A percentile compares a stretch with the other conserved stretches of the same genome.
phyloP scores from a whole-genome alignment of 2,329 filamentous ascomycete species.

The Fusarium musae region DNA sequence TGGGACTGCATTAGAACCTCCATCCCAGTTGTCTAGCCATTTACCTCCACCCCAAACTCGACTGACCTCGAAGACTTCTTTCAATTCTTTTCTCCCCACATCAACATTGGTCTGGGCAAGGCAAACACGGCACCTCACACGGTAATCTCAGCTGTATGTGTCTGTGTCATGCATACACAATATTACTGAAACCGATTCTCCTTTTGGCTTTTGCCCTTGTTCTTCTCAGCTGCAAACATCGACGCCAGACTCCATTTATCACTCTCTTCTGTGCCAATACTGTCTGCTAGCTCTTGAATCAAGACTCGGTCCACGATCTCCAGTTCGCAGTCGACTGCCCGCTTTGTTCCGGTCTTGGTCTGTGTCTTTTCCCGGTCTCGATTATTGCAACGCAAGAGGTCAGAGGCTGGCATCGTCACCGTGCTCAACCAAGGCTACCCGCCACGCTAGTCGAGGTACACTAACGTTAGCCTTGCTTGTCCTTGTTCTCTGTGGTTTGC shows the following conservation, averaged over 20 bases:
- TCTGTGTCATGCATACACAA: conserved; percentile 37
- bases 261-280: conserved; percentile 20
- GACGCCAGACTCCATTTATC: conserved; percentile 16
- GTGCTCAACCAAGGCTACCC: conserved; percentile 36
- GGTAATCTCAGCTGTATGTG: conserved; percentile 40
- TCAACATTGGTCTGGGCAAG: conserved; percentile 20
- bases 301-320: conserved; percentile 26
- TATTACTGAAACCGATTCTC: conserved; percentile 22
- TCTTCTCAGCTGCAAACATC: conserved; percentile 25
- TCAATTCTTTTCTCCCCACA: conserved; percentile 35
- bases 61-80: conserved; percentile 30
- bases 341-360: conserved; percentile 39
- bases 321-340: conserved; percentile 8
- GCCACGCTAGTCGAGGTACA: conserved; percentile 38
- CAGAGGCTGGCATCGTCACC: conserved; percentile 41
- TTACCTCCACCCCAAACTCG: conserved; percentile 17
- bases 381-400: conserved; percentile 30
- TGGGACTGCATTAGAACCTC: conserved; percentile 35
- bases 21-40: conserved; percentile 32
- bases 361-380: conserved; percentile 31
- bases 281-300: conserved; percentile 9
- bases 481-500: conserved; percentile 40
- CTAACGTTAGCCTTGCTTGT: conserved; percentile 36
- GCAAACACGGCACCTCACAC: conserved; percentile 29
- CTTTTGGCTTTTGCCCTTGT: conserved; percentile 23